These are phyloP conservation scores for Tephrocybe sp. DNA, from an alignment of 768 basidiomycete species.

Conservation along the genomic window DNA sequence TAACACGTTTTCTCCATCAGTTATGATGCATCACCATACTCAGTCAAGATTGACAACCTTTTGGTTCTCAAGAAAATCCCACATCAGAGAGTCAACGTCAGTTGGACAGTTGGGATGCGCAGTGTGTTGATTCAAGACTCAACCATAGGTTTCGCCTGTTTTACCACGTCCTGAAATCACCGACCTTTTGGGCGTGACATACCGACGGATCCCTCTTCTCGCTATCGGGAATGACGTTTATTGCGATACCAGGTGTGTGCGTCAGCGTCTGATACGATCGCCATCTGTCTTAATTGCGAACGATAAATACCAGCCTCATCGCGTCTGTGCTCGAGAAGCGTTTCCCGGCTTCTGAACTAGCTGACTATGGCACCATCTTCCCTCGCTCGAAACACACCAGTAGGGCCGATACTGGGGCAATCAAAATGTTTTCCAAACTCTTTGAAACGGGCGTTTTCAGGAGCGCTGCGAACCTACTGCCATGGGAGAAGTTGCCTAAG, in stretches of 20 bases:
- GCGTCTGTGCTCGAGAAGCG: slow-evolving; percentile 48
- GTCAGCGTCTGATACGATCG: not conserved
- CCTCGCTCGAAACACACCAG: slow-evolving; percentile 40
- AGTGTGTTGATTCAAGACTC: not conserved
- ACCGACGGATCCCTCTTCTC: slow-evolving; percentile 58
- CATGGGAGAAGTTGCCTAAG: slow-evolving; percentile 45
- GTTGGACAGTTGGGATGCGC: slow-evolving; percentile 9
- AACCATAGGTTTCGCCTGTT: slow-evolving; percentile 41
- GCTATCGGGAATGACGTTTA: slow-evolving; percentile 62
- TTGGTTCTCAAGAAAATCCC: slow-evolving; percentile 47
- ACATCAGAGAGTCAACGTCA: slow-evolving; percentile 45
- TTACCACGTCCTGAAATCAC: slow-evolving; percentile 58
- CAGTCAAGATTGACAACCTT: slow-evolving; percentile 48
- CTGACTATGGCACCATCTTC: slow-evolving; percentile 47
- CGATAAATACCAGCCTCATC: slow-evolving; percentile 37
- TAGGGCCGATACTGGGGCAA: slow-evolving; percentile 40
- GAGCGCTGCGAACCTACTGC: slow-evolving; percentile 35
- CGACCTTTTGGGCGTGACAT: slow-evolving; percentile 46
- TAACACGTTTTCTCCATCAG: slow-evolving; percentile 21
- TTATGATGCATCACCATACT: slow-evolving; percentile 52
- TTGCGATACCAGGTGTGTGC: slow-evolving; percentile 45
- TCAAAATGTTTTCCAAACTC: slow-evolving; percentile 44
- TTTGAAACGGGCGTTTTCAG: slow-evolving; percentile 48
- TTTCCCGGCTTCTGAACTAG: slow-evolving; percentile 38
- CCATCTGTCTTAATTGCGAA: not conserved